Conservation (phyloP, 164 flowering plant genomes). For the Aristolochia californica region DNA sequence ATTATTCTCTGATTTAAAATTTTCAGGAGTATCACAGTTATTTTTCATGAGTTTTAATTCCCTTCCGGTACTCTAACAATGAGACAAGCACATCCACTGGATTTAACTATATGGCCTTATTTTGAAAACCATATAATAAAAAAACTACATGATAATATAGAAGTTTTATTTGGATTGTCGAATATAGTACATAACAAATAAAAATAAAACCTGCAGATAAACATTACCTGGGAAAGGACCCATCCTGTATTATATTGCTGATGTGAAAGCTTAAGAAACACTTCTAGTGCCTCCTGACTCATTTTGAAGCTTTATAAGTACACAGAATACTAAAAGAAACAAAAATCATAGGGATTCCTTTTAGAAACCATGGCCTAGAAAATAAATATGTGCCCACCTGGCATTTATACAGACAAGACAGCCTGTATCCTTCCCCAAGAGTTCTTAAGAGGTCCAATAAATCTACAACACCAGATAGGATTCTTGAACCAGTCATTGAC, state of each 20-base stretch:
- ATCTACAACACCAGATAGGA: conserved; percentile 45
- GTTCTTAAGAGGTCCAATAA: conserved; percentile 58
- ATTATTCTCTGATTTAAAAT: no score
- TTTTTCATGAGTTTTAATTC: no score
- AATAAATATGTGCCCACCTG: conserved; percentile 42
- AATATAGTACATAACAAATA: neutral
- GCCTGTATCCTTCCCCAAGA: conserved; percentile 86
- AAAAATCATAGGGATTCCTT: neutral
- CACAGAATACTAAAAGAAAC: neutral
- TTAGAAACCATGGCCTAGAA: no score
- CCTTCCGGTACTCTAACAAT: no score
- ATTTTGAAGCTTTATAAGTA: conserved; percentile 2
- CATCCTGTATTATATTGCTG: conserved; percentile 93
- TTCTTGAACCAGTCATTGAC: conserved; percentile 23
- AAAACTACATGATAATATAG: no score
- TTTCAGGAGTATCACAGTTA: no score
- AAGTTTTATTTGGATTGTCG: neutral
- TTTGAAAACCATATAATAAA: no score
- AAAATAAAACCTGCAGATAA: neutral
- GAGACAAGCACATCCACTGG: no score
- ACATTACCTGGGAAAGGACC: conserved; percentile 89
- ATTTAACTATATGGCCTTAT: no score
- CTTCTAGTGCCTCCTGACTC: conserved; percentile 81
- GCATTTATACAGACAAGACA: conserved; percentile 57
- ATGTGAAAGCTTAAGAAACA: conserved; percentile 60